Base-by-base conservation (phyloP, 2,329 filamentous ascomycete genomes). In the Davidsoniella eucalypti region DNA sequence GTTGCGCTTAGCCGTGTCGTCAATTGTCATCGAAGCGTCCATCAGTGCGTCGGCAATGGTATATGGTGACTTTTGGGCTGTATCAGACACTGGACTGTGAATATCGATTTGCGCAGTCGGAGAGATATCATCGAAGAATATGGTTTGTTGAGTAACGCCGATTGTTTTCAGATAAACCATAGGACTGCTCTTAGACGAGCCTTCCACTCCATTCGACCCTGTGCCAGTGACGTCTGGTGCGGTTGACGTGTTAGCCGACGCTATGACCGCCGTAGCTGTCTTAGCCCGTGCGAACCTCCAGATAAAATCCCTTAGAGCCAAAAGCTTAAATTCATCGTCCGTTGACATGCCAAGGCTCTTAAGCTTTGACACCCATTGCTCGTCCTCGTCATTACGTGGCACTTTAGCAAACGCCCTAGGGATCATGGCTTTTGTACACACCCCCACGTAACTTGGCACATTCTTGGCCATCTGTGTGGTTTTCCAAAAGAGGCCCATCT, bases 1-100 rank as follows among this genome's bases (percentile, higher is more conserved):
- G 70, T 73, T 2, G 75, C 67, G 6, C 18, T 47, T 46, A 14
- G 75, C 64, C 0, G 78, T 69, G 55, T 83, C 80, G 58, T 90
- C 83, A 55, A 92, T 87, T 0, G 84, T 87, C 67, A 86, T 88
- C 1, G 87, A 93, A 5, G 92, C 92, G 63, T 96, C 92, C 26
- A 94, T 70, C 14, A 96, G 69, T 5, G 92, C 92, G 64, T 96
- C 90, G 3, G 85, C 79, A 56, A 96, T 92, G 0, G 87, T 94
- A 57, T 86, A 84, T 4, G 78, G 75, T 5, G 58, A 55, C 52
- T 61, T 69, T 52, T 61, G 54, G 56, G 60, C 59, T 10, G 58
- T 51, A 18, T 26, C 39, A 2, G 63, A 60, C 43, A 66, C 65
- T 10, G 41, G 26, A 42, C 37, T 40, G 16, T 8, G 14, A 18